Base-by-base conservation (phyloP, 345 rosid genomes). In the Populus simonii region DNA sequence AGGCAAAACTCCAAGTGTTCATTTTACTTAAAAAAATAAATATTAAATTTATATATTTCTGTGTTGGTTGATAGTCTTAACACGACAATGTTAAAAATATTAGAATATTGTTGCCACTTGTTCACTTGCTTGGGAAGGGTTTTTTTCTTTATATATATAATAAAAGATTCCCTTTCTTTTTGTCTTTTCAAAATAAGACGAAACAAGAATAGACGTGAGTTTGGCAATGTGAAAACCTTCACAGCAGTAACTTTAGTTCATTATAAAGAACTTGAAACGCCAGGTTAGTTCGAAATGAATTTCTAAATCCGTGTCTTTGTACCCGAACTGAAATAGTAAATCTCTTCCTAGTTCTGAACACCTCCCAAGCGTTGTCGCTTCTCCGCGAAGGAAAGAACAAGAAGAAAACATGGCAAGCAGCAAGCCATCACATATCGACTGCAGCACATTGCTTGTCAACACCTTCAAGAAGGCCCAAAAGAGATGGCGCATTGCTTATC, bases 401-500 rank as follows among this genome's bases (percentile, higher is more conserved):
- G 1, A 25, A 62, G 15, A 39, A 78, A 66, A 66, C 80, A 90
- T 87, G 91, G 63, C 82, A 5, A 72, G 74, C 67, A 75, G 33
- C 70, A 80, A 81, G 68, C 49, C 59, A 66, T 79, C 85, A 13
- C 76, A 67, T 33, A 70, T 72, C 74, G 83, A 80, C 76, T 82
- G 82, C 75, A 33, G 70, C 68, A 39, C 83, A 27, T 76, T 89
- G 39, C 76, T 90, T 7, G 71, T 82, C 85, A 36, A 66, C 71
- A 83, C 83, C 77, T 75, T 89, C 76, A 88, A 38, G 80, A 84
- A 80, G 75, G 87, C 94, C 15, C 90, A 89, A 16, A 87, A 84
- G 88, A 83, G 92, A 41, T 91, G 92, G 94, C 90, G 94, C 45
- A 72, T 88, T 74, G 92, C 91, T 27, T 91, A 83, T 18, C 59